Evolutionary conservation across 2,329 filamentous ascomycete species (phyloP).

Genomic region (Pochonia chlamydosporia): DNA sequence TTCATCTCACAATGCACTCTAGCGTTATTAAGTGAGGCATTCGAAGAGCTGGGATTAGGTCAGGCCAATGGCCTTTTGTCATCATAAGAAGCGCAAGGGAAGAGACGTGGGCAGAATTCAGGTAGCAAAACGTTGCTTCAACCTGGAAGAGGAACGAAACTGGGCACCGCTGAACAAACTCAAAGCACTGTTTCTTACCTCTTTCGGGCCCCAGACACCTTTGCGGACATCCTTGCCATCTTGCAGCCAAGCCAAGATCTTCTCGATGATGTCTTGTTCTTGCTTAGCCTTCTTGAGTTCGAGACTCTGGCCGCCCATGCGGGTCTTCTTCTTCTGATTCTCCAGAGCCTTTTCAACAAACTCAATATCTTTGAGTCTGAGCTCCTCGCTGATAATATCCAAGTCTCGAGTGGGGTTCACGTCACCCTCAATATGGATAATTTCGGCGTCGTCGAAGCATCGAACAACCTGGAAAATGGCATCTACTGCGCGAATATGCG

Average conservation of each 20-base stretch:
- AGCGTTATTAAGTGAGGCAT: slow-evolving; percentile 68
- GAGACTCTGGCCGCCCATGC: slow-evolving; percentile 86
- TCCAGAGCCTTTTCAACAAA: slow-evolving; percentile 96
- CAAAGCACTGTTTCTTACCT: slow-evolving; percentile 59
- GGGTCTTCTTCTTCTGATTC: slow-evolving; percentile 86
- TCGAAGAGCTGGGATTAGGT: slow-evolving; percentile 99
- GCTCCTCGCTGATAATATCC: slow-evolving; percentile 93
- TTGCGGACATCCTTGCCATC: slow-evolving; percentile 92
- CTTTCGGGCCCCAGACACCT: slow-evolving; percentile 83
- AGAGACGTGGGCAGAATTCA: neutral
- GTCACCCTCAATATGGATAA: slow-evolving; percentile 98
- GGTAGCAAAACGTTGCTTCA: neutral
- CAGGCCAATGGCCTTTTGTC: slow-evolving; percentile 96
- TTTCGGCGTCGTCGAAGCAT: slow-evolving; percentile 98
- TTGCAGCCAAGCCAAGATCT: slow-evolving; percentile 76
- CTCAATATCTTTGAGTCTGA: slow-evolving; percentile 97
- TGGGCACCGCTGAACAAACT: too few species aligned
- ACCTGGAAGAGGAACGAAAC: slow-evolving; percentile 13
- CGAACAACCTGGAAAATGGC: slow-evolving; percentile 96
- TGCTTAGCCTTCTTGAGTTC: slow-evolving; percentile 98
- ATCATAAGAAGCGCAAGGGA: slow-evolving; percentile 60
- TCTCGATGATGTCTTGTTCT: slow-evolving; percentile 89
- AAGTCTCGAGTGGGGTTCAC: slow-evolving; percentile 92
- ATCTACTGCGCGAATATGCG: slow-evolving; percentile 96
- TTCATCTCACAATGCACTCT: slow-evolving; percentile 85